A percentile compares a stretch with the other conserved stretches of the same genome.
These are phyloP conservation scores for Drosera spatulata DNA, from an alignment of 179 eudicot genomes.

Conservation along the genomic window DNA sequence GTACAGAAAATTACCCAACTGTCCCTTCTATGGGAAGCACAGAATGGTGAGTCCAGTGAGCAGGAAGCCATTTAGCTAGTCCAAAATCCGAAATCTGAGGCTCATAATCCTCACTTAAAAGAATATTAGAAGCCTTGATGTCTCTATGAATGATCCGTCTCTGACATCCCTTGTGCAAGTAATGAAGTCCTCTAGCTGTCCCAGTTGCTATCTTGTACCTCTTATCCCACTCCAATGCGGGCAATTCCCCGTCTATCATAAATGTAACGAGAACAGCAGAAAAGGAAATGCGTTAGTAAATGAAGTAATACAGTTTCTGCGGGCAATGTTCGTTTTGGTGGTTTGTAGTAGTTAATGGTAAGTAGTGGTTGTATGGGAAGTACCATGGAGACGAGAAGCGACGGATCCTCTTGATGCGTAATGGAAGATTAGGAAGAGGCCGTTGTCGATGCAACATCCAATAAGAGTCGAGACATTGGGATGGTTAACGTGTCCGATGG, in stretches of 20 bases:
- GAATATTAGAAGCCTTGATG: conserved; percentile 72
- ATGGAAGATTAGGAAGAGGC: conserved; percentile 78
- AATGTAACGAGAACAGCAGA: not conserved
- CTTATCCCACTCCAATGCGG: conserved; percentile 68
- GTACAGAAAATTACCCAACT: conserved; percentile 49
- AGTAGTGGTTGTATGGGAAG: not conserved
- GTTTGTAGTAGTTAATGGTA: not conserved
- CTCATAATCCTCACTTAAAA: conserved; percentile 60
- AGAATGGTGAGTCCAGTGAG: conserved; percentile 94
- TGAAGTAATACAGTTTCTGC: too few relatives aligned
- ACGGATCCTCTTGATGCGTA: conserved; percentile 78
- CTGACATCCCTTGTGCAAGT: conserved; percentile 85
- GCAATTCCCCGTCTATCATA: conserved; percentile 44
- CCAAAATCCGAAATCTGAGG: conserved; percentile 99
- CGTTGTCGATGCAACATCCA: conserved; percentile 87
- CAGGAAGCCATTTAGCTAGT: conserved; percentile 96
- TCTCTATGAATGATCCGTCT: conserved; percentile 94
- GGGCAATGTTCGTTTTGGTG: not conserved
- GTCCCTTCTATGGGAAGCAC: conserved; percentile 97
- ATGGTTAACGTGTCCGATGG: conserved; percentile 81
- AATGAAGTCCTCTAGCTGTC: conserved; percentile 76
- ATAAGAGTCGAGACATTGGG: conserved; percentile 73
- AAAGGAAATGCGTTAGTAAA: not conserved
- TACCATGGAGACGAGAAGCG: conserved; percentile 89
- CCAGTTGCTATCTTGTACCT: conserved; percentile 82